Base-by-base conservation (phyloP, 352 stramenopile genomes). In the Phytophthora chlamydospora region DNA sequence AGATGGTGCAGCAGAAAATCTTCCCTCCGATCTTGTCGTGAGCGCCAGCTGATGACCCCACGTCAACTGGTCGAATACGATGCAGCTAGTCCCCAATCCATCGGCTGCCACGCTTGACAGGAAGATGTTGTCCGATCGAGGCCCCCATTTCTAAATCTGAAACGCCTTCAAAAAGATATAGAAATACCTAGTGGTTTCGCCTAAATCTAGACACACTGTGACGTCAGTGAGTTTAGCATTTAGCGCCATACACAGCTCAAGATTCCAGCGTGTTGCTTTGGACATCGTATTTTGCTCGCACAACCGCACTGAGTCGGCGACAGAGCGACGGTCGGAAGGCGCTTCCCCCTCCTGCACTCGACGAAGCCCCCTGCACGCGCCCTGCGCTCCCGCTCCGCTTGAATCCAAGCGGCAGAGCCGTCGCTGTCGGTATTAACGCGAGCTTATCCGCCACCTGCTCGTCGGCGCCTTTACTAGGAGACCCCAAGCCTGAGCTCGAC, bases 1-100 rank as follows among this genome's bases (percentile, higher is more conserved):
- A 90, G 58, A 83, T 91, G 66, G 83, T 92, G 48, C 66, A 71
- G 56, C 85, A 94, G 63, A 79, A 85, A 62, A 90, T 94, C 45
- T 94, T 94, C 51, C 85, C 85, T 29, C 85, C 83, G 11, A 68
- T 94, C 29, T 78, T 94, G 50, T 75, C 73, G 16, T 83, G 29
- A 68, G 42, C 72, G 45, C 21, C 4, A 39, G n/a, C 36, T 12
- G 16, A 36, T 52, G n/a, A 33, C 27, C 19, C 11, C 24, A 50
- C 44, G 39, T 45, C 40, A 65, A 60, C 14, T 33, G 27, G 57
- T 41, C 31, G 40, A 55, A 51, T 24, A 52, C 49, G 47, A 53
- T 51, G 24, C 24, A 29, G 24, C 24, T 29, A 29, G 4, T 29
- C 24, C 24, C 24, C 24, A 3, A 29, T 29, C 24, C 24, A 29